Conservation (phyloP, 768 basidiomycete species). For the Boletus sensibilis region DNA sequence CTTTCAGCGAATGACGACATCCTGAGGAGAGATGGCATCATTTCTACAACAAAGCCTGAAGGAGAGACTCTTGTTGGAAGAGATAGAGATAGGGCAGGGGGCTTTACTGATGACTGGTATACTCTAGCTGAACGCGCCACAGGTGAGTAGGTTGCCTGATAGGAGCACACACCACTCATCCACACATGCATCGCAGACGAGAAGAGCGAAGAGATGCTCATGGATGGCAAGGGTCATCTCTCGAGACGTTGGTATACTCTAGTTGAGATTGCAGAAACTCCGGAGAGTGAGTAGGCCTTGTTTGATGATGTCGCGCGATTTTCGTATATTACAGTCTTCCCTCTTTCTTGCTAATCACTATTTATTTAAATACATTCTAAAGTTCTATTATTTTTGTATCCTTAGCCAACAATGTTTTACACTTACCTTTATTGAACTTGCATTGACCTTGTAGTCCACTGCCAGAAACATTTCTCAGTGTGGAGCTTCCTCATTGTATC, state of each 20-base stretch:
- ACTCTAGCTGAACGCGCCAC: background rate
- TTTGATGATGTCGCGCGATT: background rate
- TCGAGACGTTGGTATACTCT: constrained; percentile 10
- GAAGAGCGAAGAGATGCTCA: background rate
- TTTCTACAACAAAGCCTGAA: background rate
- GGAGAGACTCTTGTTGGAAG: background rate
- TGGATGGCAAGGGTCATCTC: background rate
- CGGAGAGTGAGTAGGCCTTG: constrained; percentile 1
- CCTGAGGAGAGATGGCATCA: background rate
- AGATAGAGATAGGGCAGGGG: background rate
- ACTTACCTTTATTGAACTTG: background rate
- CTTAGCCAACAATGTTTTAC: background rate
- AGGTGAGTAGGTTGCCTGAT: background rate
- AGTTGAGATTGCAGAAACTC: background rate
- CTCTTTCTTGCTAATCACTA: background rate
- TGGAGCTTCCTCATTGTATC: background rate
- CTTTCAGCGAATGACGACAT: background rate
- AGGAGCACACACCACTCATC: background rate
- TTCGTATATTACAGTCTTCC: background rate
- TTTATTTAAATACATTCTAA: background rate
- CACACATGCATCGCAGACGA: background rate
- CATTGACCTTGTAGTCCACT: background rate
- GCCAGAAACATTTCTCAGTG: background rate
- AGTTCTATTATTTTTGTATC: no score
- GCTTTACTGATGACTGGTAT: background rate